Evolutionary conservation across 345 rosid genomes (phyloP).

Genomic region (Aethionema arabicum): DNA sequence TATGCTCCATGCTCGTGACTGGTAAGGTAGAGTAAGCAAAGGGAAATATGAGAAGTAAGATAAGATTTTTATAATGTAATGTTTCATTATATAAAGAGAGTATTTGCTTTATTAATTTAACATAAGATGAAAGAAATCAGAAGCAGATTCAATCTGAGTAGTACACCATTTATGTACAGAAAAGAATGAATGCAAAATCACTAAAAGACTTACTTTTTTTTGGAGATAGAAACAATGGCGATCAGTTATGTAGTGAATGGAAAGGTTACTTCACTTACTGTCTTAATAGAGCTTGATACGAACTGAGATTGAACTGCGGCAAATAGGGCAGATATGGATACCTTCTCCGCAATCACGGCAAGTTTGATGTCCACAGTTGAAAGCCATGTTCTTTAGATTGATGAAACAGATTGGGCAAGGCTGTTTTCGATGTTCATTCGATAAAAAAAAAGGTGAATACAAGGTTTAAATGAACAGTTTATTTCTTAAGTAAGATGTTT

Average conservation of each 20-base stretch:
- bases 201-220: not conserved
- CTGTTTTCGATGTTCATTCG: slow-evolving; percentile 38
- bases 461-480: not conserved
- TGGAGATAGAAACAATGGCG: slow-evolving; percentile 13
- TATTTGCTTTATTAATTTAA: not conserved
- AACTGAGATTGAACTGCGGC: slow-evolving; percentile 52
- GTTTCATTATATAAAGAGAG: not conserved
- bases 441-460: not conserved
- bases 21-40: not conserved
- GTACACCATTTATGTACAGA: slow-evolving; percentile 5
- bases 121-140: no score
- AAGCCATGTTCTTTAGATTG: slow-evolving; percentile 69
- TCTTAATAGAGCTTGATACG: slow-evolving; percentile 70
- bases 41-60: no score
- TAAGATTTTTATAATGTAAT: not conserved
- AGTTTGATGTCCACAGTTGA: slow-evolving; percentile 88
- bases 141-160: no score
- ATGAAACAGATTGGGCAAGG: slow-evolving; percentile 69
- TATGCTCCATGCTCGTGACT: slow-evolving; percentile 43
- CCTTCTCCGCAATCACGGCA: slow-evolving; percentile 74
- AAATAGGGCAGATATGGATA: slow-evolving; percentile 69
- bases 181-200: slow-evolving; percentile 14
- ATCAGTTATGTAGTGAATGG: no score
- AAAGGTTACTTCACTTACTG: not conserved
- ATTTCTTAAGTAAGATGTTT: not conserved